phyloP scores from a whole-genome alignment of 2,329 filamentous ascomycete species.

The Monilinia aucupariae region DNA sequence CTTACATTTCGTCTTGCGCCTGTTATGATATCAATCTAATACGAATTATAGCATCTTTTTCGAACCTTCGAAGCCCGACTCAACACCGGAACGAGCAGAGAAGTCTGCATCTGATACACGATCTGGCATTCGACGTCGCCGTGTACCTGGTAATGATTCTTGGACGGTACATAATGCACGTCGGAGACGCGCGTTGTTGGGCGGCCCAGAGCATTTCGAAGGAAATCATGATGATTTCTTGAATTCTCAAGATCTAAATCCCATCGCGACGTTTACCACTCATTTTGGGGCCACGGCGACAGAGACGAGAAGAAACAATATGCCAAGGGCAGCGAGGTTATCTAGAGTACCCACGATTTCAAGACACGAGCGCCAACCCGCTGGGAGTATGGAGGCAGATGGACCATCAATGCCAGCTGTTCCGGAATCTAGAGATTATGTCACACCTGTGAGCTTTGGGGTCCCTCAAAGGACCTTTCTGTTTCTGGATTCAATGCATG shows the following conservation, averaged over 20 bases:
- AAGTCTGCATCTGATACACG: slow-evolving; percentile 29
- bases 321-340: neutral
- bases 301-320: neutral
- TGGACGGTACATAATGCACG: no score
- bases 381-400: slow-evolving; percentile 21
- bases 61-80: slow-evolving; percentile 31
- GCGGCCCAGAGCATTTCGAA: neutral
- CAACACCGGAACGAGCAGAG: slow-evolving; percentile 29
- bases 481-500: neutral
- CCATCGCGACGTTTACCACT: neutral
- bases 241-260: neutral
- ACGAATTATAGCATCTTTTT: slow-evolving; percentile 31
- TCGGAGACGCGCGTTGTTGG: neutral
- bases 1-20: slow-evolving; percentile 10
- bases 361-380: slow-evolving; percentile 15
- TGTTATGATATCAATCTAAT: slow-evolving; percentile 22
- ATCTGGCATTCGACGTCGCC: slow-evolving; percentile 32
- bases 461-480: no score
- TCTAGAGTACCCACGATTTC: no score
- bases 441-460: neutral
- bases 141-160: neutral
- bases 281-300: neutral
- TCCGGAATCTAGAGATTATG: slow-evolving; percentile 28
- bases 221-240: no score
- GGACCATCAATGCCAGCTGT: slow-evolving; percentile 31